Conservation (phyloP, 352 stramenopile species). For the Phytophthora uliginosa region DNA sequence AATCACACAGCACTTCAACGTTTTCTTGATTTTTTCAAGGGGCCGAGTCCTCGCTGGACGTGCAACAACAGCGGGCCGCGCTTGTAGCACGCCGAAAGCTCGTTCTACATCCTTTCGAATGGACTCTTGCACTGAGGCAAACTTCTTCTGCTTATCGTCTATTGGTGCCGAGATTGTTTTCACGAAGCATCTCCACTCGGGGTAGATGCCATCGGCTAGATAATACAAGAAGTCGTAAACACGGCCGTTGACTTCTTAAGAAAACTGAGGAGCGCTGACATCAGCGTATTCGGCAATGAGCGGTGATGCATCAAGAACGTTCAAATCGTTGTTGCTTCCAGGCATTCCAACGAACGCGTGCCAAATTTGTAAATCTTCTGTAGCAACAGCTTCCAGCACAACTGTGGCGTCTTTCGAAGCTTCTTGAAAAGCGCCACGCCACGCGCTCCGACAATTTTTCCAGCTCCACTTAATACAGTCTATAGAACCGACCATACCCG, state of each 20-base stretch:
- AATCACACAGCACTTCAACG: too few species aligned
- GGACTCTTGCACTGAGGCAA: not conserved
- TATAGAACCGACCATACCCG: slow-evolving; percentile 9
- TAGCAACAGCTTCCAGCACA: too few species aligned
- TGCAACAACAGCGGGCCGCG: too few species aligned
- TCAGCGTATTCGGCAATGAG: slow-evolving; percentile 1
- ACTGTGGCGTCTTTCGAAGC: too few species aligned
- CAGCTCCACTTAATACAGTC: slow-evolving; percentile 10
- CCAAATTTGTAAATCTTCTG: too few species aligned
- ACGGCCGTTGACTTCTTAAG: not conserved
- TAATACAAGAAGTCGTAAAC: slow-evolving; percentile 13
- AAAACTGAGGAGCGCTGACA: not conserved
- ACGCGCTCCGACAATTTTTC: not conserved
- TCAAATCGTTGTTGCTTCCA: too few species aligned
- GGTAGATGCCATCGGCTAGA: slow-evolving; percentile 12
- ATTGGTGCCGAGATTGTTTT: not conserved
- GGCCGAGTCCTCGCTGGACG: too few species aligned
- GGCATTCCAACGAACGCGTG: too few species aligned
- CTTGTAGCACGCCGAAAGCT: not conserved
- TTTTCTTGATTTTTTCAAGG: not conserved
- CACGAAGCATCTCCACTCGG: slow-evolving; percentile 12
- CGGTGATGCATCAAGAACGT: too few species aligned
- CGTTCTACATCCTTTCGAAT: too few species aligned
- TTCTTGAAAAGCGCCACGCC: too few species aligned
- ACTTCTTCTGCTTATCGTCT: not conserved